These are phyloP conservation scores for Colletotrichum sp. DNA, from an alignment of 2,329 filamentous ascomycete species.

Conservation along the genomic window DNA sequence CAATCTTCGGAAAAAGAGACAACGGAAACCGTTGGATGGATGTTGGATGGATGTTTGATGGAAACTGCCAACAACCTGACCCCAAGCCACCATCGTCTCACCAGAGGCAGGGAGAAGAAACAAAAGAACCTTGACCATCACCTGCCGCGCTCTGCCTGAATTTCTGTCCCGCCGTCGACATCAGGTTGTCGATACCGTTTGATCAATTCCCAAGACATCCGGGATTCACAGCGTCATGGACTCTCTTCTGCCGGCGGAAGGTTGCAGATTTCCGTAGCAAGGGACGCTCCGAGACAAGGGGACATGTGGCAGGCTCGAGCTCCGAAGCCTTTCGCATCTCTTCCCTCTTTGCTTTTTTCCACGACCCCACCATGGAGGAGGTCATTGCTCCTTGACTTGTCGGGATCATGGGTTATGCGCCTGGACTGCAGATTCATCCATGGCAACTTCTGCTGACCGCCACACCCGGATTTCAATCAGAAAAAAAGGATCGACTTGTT, in stretches of 20 bases:
- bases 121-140: background rate
- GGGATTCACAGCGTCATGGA: background rate
- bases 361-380: background rate
- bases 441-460: background rate
- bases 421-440: background rate
- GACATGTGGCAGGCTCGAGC: background rate
- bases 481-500: background rate
- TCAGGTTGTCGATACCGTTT: background rate
- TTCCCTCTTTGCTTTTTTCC: constrained; percentile 10
- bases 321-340: constrained; percentile 1
- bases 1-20: background rate
- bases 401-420: background rate
- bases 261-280: constrained; percentile 9
- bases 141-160: background rate
- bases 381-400: background rate
- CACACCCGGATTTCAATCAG: background rate
- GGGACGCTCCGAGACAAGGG: constrained; percentile 6
- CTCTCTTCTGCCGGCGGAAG: background rate
- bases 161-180: background rate
- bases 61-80: background rate
- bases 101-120: background rate
- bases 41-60: background rate
- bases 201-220: background rate
- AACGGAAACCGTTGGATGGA: background rate
- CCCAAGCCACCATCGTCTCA: background rate